Evolutionary conservation across 164 flowering plant species (phyloP), one percentile per base, ranked within the genome.

Genomic region (Vitis labrusca): DNA sequence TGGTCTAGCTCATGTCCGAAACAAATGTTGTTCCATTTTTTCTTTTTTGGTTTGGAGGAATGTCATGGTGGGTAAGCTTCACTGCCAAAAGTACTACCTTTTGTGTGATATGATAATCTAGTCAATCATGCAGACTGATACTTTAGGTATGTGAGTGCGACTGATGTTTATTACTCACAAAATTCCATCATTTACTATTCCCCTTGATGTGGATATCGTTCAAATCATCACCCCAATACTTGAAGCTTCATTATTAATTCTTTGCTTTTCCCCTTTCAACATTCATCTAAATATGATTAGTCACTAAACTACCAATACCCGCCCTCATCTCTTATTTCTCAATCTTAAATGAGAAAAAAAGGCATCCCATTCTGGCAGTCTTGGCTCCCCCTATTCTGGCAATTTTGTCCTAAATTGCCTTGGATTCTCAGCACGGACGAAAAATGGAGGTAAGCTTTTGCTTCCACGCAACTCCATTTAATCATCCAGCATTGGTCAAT

Each of bases 81-180:
- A 65, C 37, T 56, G 52, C 44, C 17, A 65, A 72, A 72, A 65
- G 30, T 32, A 10, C 13, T n/a, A 14, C 52, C 17, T 59, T 72
- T 37, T 58, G 23, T 62, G 10, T 65, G 60, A 60, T 23, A 50
- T 59, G 70, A 66, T 66, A 59, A 47, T 66, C 52, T 5, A 55
- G 62, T 61, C 71, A 67, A 67, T 67, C 67, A 73, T 61, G 64
- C 37, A 47, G 53, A 47, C 23, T 47, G 52, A 67, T 61, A 68
- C n/a, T 65, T 72, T 65, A 72, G 70, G 69, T 59, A 62, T n/a
- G 19, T 56, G 71, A 73, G 50, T 52, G 50, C 48, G 71, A 73
- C 48, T 67, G 64, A 55, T 62, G 71, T 67, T 53, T 19, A 59
- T 3, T 48, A 16, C 56, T 64, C 63, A 64, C 10, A 53, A 65